These are phyloP conservation scores for Leccinum subtestaceum DNA, from an alignment of 768 basidiomycete genomes.

Conservation along the genomic window DNA sequence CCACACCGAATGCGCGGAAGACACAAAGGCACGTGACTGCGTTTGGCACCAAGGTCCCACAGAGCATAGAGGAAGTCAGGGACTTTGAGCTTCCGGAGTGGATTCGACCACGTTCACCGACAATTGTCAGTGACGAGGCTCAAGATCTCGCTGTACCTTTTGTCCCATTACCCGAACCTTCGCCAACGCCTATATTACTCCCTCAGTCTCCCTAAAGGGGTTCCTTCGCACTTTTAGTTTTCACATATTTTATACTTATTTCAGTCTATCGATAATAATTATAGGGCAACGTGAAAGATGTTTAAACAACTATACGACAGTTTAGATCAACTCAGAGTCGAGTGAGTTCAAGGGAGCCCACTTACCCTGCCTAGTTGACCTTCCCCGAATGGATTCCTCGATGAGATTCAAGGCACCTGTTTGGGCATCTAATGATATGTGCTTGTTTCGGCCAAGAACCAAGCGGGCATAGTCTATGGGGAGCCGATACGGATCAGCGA, in stretches of 20 bases:
- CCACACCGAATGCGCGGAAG: slow-evolving; percentile 43
- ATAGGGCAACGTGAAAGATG: neutral
- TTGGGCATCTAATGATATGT: slow-evolving; percentile 40
- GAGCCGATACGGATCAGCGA: slow-evolving; percentile 30
- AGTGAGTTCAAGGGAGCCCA: neutral
- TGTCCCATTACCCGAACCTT: slow-evolving; percentile 1
- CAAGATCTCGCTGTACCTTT: slow-evolving; percentile 5
- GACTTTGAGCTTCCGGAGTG: slow-evolving; percentile 61
- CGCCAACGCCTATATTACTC: slow-evolving; percentile 14
- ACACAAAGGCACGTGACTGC: slow-evolving; percentile 53
- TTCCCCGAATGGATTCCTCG: slow-evolving; percentile 13
- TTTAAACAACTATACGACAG: slow-evolving; percentile 13
- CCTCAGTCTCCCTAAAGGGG: neutral
- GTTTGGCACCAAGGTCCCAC: slow-evolving; percentile 59
- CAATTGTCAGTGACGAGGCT: slow-evolving; percentile 1
- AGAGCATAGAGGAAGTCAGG: slow-evolving; percentile 42
- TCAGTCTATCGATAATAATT: slow-evolving; percentile 11
- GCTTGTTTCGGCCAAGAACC: slow-evolving; percentile 41
- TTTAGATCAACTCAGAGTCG: neutral
- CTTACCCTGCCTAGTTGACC: slow-evolving; percentile 13
- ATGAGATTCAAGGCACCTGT: slow-evolving; percentile 41
- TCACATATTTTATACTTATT: slow-evolving; percentile 32
- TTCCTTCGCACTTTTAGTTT: slow-evolving; percentile 12
- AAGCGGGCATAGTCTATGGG: slow-evolving; percentile 43
- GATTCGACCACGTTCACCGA: slow-evolving; percentile 35